A percentile compares a stretch with the other conserved stretches of the same genome.
These are phyloP conservation scores for Otatea glauca DNA, from an alignment of 176 grass and related monocot species.

Conservation along the genomic window DNA sequence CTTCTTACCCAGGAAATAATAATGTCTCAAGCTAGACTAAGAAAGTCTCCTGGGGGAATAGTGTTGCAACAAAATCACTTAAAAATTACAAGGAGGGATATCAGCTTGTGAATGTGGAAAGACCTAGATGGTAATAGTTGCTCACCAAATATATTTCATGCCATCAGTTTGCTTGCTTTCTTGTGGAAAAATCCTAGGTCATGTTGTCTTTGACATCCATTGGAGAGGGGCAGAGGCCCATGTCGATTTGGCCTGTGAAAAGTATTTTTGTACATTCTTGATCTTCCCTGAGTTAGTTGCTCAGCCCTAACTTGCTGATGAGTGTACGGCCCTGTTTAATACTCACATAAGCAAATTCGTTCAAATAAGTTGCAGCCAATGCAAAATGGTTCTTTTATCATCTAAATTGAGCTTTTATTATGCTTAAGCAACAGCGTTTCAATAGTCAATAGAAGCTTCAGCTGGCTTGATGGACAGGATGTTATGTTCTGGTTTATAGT, in stretches of 20 bases:
- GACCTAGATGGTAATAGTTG: background rate
- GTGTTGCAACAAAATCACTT: background rate
- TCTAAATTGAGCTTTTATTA: background rate
- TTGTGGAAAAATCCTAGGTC: background rate
- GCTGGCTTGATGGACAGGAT: background rate
- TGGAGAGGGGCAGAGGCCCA: background rate
- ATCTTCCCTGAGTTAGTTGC: background rate
- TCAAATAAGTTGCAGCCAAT: background rate
- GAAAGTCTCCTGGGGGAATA: background rate
- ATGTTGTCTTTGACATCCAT: background rate
- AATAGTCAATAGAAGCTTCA: background rate
- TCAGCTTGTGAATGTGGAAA: background rate
- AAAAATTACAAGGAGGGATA: background rate
- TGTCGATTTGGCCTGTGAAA: background rate
- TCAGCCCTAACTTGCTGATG: background rate
- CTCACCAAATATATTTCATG: background rate
- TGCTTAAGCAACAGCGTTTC: background rate
- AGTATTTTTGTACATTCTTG: background rate
- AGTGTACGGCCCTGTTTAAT: background rate
- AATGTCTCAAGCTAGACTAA: background rate
- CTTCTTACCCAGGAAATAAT: background rate
- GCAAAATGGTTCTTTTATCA: background rate
- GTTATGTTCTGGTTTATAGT: conserved; percentile 3
- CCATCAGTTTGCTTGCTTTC: background rate
- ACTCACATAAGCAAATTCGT: background rate